phyloP scores from a whole-genome alignment of 140 eudicot species.

The Oenanthe javanica region DNA sequence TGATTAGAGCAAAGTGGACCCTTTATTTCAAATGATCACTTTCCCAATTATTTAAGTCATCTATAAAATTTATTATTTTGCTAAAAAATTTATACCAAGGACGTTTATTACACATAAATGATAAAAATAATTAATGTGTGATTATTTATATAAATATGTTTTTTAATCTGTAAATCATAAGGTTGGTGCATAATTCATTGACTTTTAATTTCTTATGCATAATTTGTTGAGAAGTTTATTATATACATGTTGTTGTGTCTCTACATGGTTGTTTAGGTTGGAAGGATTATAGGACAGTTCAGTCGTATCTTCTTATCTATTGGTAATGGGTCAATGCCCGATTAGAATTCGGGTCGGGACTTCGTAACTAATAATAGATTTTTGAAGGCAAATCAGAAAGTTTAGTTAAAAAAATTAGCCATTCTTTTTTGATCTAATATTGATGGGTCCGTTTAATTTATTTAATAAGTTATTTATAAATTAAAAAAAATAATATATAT shows the following conservation, averaged over 20 bases:
- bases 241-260: not conserved
- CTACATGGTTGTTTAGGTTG: not conserved
- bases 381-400: no score
- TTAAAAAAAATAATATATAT: no score
- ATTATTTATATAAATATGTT: not conserved
- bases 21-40: not conserved
- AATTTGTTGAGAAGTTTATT: not conserved
- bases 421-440: no score
- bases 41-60: not conserved
- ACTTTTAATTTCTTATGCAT: not conserved
- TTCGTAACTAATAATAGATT: not conserved
- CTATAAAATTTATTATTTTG: not conserved
- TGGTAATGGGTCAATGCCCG: not conserved
- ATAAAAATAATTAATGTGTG: not conserved
- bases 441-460: no score
- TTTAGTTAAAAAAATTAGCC: no score
- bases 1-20: not conserved
- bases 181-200: conserved; percentile 2
- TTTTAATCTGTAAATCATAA: not conserved
- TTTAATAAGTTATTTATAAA: no score
- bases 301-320: not conserved
- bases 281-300: not conserved
- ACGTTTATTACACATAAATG: not conserved
- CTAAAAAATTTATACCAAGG: not conserved
- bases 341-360: not conserved